These are phyloP conservation scores for Anthracocystis panici-leucophaei DNA, from an alignment of 1,284 basidiomycete species.

Conservation along the genomic window DNA sequence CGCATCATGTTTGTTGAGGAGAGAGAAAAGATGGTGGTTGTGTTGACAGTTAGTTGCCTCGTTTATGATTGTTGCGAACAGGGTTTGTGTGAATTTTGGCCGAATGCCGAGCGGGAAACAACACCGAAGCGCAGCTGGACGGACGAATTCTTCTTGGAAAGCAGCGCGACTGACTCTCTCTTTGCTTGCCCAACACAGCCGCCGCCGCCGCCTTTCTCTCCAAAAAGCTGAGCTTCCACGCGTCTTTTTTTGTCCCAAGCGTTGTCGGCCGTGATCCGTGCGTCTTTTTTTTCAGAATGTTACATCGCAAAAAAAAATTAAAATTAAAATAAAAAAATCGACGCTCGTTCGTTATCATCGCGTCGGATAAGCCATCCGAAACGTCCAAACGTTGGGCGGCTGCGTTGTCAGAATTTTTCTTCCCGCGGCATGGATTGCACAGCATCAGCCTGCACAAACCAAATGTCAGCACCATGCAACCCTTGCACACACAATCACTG, in stretches of 20 bases:
- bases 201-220: not conserved
- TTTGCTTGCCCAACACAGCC: not conserved
- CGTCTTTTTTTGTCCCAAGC: not conserved
- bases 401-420: not conserved
- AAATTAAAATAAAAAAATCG: not conserved
- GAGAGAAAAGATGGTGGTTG: not conserved
- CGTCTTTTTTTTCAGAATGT: not conserved
- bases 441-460: no score
- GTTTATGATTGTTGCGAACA: slow-evolving; percentile 4
- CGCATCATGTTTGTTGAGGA: slow-evolving; percentile 54
- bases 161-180: not conserved
- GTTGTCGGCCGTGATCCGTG: slow-evolving; percentile 7
- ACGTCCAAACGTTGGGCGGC: not conserved
- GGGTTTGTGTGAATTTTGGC: not conserved
- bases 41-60: not conserved
- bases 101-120: slow-evolving; percentile 22
- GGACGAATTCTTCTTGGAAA: slow-evolving; percentile 9
- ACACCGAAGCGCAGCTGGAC: not conserved
- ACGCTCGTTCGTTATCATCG: no score
- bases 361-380: not conserved
- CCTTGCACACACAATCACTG: not conserved
- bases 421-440: not conserved
- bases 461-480: not conserved
- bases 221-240: slow-evolving; percentile 2
- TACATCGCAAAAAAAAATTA: not conserved